Conservation (phyloP, 2,329 filamentous ascomycete species). For the Pseudogymnoascus sp. region DNA sequence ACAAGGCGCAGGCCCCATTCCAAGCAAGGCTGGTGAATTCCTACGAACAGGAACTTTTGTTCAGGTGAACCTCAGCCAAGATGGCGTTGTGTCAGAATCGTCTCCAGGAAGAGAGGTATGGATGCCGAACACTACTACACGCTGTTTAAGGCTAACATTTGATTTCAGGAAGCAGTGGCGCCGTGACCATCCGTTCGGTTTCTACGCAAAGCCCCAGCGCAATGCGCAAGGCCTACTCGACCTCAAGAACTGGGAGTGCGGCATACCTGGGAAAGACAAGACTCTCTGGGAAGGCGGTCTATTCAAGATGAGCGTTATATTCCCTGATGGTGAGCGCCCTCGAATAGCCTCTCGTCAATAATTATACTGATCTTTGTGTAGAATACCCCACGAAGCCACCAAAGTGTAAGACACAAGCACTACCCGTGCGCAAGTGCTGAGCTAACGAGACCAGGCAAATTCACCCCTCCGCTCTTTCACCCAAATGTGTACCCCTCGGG, state of each 20-base stretch:
- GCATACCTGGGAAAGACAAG: constrained; percentile 90
- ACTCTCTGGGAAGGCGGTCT: constrained; percentile 97
- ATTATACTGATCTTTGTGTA: constrained; percentile 33
- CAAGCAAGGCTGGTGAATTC: neutral
- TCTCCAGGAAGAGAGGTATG: constrained; percentile 78
- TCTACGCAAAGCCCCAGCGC: constrained; percentile 83
- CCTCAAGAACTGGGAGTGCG: constrained; percentile 93
- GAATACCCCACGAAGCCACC: constrained; percentile 98
- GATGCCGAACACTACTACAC: neutral
- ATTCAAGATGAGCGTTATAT: constrained; percentile 87
- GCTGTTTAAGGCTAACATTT: constrained; percentile 4
- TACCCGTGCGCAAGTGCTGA: constrained; percentile 10
- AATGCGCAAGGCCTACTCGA: constrained; percentile 75
- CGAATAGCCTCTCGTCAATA: neutral
- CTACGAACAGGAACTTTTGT: neutral
- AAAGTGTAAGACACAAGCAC: constrained; percentile 61
- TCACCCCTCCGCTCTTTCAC: constrained; percentile 90
- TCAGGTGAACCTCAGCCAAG: constrained; percentile 14
- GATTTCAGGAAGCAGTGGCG: constrained; percentile 85
- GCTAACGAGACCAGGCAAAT: constrained; percentile 63
- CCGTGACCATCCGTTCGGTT: constrained; percentile 93
- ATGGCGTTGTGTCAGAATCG: constrained; percentile 90
- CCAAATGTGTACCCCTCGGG: constrained; percentile 98
- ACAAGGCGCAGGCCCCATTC: neutral
- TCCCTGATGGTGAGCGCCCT: constrained; percentile 71